These are phyloP conservation scores for Colletotrichum cuscutae DNA, from an alignment of 2,329 filamentous ascomycete species.

Conservation along the genomic window DNA sequence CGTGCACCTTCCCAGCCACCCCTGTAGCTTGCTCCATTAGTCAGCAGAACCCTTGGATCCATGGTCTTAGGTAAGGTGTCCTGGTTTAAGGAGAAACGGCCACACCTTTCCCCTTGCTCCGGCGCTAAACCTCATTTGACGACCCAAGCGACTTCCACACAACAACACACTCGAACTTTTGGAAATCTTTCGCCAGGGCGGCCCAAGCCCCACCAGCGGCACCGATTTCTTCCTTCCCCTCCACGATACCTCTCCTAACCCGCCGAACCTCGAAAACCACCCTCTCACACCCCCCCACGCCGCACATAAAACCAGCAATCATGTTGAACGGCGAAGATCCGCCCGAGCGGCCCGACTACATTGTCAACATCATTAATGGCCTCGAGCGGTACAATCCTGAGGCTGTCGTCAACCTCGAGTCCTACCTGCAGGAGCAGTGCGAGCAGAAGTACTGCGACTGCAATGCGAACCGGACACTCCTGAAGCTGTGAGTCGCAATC, in stretches of 20 bases:
- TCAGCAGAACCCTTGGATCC: not conserved
- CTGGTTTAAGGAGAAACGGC: constrained; percentile 5
- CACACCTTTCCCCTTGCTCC: constrained; percentile 39
- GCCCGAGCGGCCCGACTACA: constrained; percentile 90
- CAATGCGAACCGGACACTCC: constrained; percentile 93
- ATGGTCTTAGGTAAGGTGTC: not conserved
- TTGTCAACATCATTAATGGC: constrained; percentile 93
- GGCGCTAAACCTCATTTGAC: constrained; percentile 47
- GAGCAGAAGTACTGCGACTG: constrained; percentile 94
- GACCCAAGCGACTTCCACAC: constrained; percentile 53
- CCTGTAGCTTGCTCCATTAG: not conserved
- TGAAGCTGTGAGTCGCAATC: constrained; percentile 87
- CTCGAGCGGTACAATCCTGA: constrained; percentile 99
- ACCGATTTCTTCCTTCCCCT: constrained; percentile 46
- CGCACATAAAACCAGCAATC: constrained; percentile 39
- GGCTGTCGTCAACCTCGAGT: constrained; percentile 91
- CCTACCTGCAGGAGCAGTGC: constrained; percentile 94
- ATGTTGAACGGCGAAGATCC: constrained; percentile 83
- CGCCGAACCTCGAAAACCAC: constrained; percentile 36
- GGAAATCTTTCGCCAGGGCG: constrained; percentile 49
- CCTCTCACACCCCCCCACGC: constrained; percentile 36
- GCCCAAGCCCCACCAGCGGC: constrained; percentile 30
- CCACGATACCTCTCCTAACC: constrained; percentile 47
- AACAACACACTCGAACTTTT: constrained; percentile 40
- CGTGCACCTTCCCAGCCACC: constrained; percentile 20